Evolutionary conservation across 2,329 filamentous ascomycete genomes (phyloP), one percentile per base, ranked within the genome.

Genomic region (Boeremia lycopersici): DNA sequence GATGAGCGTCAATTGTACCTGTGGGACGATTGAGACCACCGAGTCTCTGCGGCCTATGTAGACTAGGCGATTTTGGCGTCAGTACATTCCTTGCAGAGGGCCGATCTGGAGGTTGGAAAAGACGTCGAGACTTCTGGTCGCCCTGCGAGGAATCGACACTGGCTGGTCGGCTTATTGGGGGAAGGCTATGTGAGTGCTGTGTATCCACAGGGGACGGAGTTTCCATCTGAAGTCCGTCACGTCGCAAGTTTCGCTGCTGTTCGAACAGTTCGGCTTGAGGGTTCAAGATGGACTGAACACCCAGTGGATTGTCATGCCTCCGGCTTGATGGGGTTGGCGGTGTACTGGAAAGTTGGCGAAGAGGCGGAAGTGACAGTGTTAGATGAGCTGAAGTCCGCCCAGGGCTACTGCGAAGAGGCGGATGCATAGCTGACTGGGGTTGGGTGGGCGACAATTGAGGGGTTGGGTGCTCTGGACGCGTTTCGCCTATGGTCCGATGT

Each of bases 51-150:
- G 81, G 77, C 57, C 84, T 81, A 48, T 77, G 75, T 35, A 79
- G 47, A 4, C 67, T 73, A 9, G 85, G 84, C 9, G 86, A 86
- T 59, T 81, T 79, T 0, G 86, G 84, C 10, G 82, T 86, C 56
- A 86, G 67, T n/a, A 84, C 80, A 30, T 81, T 80, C 59, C 84
- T 77, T 49, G 74, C 42, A 39, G 65, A 57, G 33, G 65, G 66
- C 26, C 62, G 63, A 34, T 63, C 61, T 28, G 67, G 67, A 4
- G 63, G 66, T 35, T 61, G 69, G 51, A 66, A 73, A 15, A 50
- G 64, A 50, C 65, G 65, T 13, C 49, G 59, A n/a, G 61, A 53
- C 10, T 59, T 53, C 11, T 58, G 57, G 1, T 71, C 70, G 8
- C 65, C 68, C 23, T 65, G 64, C 0, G 60, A 66, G 2, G 70